These are phyloP conservation scores for Emiliania huxleyi DNA, from an alignment of 78 protist species.

Conservation along the genomic window DNA sequence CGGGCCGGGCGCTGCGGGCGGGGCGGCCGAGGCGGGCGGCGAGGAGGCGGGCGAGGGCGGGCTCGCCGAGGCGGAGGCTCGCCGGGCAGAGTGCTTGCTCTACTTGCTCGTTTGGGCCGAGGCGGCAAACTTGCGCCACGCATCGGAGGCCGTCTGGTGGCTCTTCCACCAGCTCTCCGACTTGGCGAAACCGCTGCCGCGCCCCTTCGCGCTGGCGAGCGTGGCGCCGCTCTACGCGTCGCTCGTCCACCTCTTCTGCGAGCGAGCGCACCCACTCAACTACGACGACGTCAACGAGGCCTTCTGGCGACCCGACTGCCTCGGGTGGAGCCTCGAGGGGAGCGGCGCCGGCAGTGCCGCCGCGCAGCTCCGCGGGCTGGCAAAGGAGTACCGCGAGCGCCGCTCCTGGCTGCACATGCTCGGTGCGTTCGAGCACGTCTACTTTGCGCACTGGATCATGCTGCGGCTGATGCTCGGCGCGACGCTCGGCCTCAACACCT, in stretches of 20 bases:
- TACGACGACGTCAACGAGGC: slow-evolving; percentile 25
- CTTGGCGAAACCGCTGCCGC: not conserved
- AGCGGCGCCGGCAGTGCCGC: not conserved
- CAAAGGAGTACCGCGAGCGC: not conserved
- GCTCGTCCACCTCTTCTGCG: not conserved
- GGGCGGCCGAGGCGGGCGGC: no score
- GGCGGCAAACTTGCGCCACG: not conserved
- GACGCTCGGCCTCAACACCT: not conserved
- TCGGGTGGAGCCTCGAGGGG: not conserved
- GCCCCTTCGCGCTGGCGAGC: not conserved
- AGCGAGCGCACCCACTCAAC: not conserved
- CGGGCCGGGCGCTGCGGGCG: no score
- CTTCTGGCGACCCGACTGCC: not conserved
- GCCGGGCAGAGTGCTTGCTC: not conserved
- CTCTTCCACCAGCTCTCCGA: not conserved
- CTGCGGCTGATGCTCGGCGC: not conserved
- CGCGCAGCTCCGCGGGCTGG: not conserved
- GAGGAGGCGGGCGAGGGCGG: not conserved
- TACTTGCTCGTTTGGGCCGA: not conserved
- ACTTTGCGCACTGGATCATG: not conserved
- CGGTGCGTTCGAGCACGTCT: not conserved
- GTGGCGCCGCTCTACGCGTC: not conserved
- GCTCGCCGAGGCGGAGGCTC: not conserved
- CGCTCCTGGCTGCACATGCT: not conserved
- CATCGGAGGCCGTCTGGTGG: not conserved